phyloP scores from a whole-genome alignment of 2,329 filamentous ascomycete species.

The Colletotrichum kahawae region DNA sequence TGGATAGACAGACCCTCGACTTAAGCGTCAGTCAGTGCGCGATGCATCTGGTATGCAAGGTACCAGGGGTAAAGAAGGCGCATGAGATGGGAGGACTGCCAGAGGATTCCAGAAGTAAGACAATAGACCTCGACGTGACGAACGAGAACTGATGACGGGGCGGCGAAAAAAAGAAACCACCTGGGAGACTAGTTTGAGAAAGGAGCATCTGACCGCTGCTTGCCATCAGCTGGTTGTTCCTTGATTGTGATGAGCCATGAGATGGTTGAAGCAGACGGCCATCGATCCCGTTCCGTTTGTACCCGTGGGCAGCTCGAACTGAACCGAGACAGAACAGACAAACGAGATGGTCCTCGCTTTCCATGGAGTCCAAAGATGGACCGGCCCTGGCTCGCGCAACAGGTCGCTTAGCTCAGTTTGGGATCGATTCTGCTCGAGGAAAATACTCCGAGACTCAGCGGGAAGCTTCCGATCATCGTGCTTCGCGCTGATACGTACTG shows the following conservation, averaged over 20 bases:
- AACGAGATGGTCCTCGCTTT: background rate
- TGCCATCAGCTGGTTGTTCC: background rate
- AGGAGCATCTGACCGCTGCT: background rate
- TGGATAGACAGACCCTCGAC: background rate
- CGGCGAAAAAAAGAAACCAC: background rate
- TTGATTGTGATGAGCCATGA: background rate
- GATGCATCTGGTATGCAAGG: conserved; percentile 13
- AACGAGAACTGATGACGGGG: background rate
- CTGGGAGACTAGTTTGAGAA: background rate
- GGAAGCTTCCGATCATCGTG: background rate
- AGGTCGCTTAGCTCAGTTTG: background rate
- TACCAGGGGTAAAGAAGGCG: conserved; percentile 10
- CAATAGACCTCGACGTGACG: background rate
- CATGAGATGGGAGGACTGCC: background rate
- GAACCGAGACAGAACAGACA: background rate
- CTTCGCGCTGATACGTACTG: background rate
- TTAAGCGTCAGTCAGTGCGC: conserved; percentile 1
- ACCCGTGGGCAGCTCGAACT: background rate
- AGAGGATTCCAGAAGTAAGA: background rate
- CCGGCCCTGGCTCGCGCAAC: background rate
- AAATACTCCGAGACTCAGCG: background rate
- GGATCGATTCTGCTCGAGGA: background rate
- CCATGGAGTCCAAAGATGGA: background rate
- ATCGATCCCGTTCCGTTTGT: background rate
- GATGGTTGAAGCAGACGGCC: too few species aligned